A percentile compares a stretch with the other conserved stretches of the same genome.
These are phyloP conservation scores for Trypanosoma avium DNA, from an alignment of 208 protist genomes.

Conservation along the genomic window DNA sequence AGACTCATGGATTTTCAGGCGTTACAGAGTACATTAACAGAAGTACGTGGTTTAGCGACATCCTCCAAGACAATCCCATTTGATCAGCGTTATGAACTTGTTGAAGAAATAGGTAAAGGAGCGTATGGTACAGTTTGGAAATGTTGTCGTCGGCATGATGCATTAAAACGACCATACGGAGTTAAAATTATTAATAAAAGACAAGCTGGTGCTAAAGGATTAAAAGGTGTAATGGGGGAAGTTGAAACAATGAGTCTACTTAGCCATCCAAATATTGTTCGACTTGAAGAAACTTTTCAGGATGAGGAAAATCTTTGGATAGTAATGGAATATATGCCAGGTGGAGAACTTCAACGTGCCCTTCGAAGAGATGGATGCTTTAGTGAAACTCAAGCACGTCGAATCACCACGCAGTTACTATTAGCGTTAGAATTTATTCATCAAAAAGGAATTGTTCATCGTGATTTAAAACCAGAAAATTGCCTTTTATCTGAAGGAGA, in stretches of 20 bases:
- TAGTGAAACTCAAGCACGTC: constrained; percentile 48
- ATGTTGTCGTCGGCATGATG: constrained; percentile 41
- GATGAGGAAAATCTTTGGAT: constrained; percentile 80
- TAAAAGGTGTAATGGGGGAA: constrained; percentile 80
- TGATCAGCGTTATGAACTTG: constrained; percentile 51
- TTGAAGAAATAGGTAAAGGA: constrained; percentile 77
- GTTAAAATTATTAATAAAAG: constrained; percentile 88
- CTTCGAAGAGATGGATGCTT: constrained; percentile 35
- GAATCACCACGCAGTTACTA: constrained; percentile 78
- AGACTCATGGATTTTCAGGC: constrained; percentile 75
- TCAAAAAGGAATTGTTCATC: constrained; percentile 87
- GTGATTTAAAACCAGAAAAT: constrained; percentile 92
- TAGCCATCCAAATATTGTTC: constrained; percentile 90
- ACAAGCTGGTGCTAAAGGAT: constrained; percentile 55
- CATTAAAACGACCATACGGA: constrained; percentile 43
- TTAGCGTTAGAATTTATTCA: constrained; percentile 91
- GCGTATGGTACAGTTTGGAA: constrained; percentile 85
- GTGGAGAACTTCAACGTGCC: constrained; percentile 69
- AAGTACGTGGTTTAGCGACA: constrained; percentile 15
- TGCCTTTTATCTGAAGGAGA: constrained; percentile 75
- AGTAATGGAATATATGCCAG: constrained; percentile 91
- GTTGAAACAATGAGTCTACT: constrained; percentile 91
- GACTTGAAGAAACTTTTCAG: constrained; percentile 85
- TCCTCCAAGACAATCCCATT: constrained; percentile 26
- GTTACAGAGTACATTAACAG: constrained; percentile 60